Evolutionary conservation across 2,329 filamentous ascomycete genomes (phyloP).

Genomic region (Exserohilum rostratum): DNA sequence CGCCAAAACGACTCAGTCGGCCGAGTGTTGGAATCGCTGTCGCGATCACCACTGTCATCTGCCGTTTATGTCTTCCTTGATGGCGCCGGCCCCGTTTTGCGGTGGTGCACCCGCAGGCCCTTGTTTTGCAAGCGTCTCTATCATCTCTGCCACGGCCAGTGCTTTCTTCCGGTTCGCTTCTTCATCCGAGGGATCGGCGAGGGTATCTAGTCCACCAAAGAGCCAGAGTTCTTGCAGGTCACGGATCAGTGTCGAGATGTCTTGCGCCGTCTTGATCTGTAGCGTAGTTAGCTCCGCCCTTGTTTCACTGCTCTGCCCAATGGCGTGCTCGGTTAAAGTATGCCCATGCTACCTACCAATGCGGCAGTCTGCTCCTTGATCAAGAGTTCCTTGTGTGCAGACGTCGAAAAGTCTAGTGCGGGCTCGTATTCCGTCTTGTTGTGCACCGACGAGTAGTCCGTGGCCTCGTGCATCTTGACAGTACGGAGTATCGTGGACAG

Average conservation of each 20-base stretch:
- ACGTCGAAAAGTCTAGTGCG: conserved; percentile 59
- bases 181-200: conserved; percentile 46
- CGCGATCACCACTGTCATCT: background rate
- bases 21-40: background rate
- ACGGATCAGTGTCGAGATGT: conserved; percentile 65
- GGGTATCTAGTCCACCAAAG: conserved; percentile 67
- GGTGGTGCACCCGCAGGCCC: conserved; percentile 5
- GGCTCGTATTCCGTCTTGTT: conserved; percentile 13
- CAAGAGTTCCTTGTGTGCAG: conserved; percentile 63
- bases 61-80: conserved; percentile 2
- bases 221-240: conserved; percentile 71
- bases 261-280: conserved; percentile 65
- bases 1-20: too few relatives aligned
- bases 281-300: background rate
- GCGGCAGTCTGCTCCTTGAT: conserved; percentile 65
- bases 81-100: background rate
- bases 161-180: conserved; percentile 26
- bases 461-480: conserved; percentile 55
- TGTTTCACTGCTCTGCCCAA: background rate
- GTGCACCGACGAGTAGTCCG: conserved; percentile 16
- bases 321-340: background rate
- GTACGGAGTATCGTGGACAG: conserved; percentile 62
- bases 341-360: conserved; percentile 52
- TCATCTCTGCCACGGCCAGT: conserved; percentile 26
- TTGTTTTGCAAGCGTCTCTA: conserved; percentile 31